Evolutionary conservation across 805 yeast species (phyloP), one percentile per base, ranked within the genome.

Genomic region (Teunomyces barrocoloradensis): DNA sequence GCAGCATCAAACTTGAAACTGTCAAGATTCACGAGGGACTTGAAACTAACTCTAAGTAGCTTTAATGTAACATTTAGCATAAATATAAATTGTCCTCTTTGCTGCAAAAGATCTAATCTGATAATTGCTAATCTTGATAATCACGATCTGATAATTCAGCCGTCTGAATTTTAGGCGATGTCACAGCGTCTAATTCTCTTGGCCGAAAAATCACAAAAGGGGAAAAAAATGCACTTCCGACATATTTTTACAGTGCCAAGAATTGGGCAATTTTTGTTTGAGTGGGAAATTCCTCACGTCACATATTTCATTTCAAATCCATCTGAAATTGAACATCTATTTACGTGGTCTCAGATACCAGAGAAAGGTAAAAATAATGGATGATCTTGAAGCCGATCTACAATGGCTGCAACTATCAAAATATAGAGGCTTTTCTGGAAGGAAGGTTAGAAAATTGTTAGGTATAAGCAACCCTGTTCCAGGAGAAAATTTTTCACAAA

Each of bases 181-280:
- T 32, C 18, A 32, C 34, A 6, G 9, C 18, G 34, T 13, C 18
- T 32, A 32, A 32, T 32, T 32, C 34, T 32, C 34, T 32, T 32
- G 34, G 34, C 34, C 6, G 34, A 32, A 32, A 32, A 32, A 6
- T 15, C 34, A 32, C 27, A 25, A 25, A 25, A 25, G 10, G 11
- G 23, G 6, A 34, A 34, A 21, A 21, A 37, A 37, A n/a, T 9
- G 40, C 40, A 23, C 18, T 15, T 27, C 10, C 18, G 40, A 37
- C 29, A 20, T 37, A 37, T 37, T 37, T 37, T 37, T 37, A 23
- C 17, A n/a, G n/a, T 37, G 40, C 40, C 40, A 37, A 37, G 40
- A 20, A n/a, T 12, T 20, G 11, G 15, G 15, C n/a, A 21, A 37
- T 23, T 37, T 15, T 23, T 37, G 29, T 3, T 13, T 32, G 34